Conservation (phyloP, 768 basidiomycete species). For the Lyophyllum atratum region DNA sequence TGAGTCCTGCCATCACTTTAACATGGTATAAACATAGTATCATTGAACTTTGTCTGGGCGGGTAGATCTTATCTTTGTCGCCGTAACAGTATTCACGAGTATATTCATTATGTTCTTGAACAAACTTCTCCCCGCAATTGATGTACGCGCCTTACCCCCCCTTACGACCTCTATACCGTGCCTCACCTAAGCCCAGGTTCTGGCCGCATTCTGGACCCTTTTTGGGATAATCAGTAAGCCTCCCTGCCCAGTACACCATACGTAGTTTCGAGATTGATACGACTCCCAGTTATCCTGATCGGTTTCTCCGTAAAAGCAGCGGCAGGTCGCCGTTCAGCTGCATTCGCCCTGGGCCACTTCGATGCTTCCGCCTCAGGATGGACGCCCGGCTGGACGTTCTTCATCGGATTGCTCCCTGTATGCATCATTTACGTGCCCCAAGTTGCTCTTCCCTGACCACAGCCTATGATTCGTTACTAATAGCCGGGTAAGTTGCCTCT, state of each 20-base stretch:
- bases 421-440: constrained; percentile 15
- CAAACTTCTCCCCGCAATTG: constrained; percentile 46
- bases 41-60: background rate
- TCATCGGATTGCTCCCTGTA: constrained; percentile 63
- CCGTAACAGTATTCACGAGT: constrained; percentile 46
- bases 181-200: constrained; percentile 34
- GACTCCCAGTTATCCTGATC: constrained; percentile 50
- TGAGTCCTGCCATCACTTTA: constrained; percentile 18
- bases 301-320: constrained; percentile 59
- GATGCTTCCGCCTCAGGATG: constrained; percentile 67
- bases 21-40: background rate
- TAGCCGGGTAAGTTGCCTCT: constrained; percentile 32
- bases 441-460: constrained; percentile 1
- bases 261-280: background rate
- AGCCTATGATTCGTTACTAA: background rate
- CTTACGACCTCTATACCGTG: background rate
- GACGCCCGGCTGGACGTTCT: constrained; percentile 70
- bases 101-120: constrained; percentile 60
- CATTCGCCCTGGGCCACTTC: constrained; percentile 60
- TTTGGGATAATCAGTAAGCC: constrained; percentile 51
- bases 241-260: background rate
- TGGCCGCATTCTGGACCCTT: constrained; percentile 66
- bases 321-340: constrained; percentile 51
- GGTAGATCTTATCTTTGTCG: constrained; percentile 58
- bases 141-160: constrained; percentile 44